phyloP scores from a whole-genome alignment of 192 early-diverging fungal genomes.

The Oehlia diaphana region DNA sequence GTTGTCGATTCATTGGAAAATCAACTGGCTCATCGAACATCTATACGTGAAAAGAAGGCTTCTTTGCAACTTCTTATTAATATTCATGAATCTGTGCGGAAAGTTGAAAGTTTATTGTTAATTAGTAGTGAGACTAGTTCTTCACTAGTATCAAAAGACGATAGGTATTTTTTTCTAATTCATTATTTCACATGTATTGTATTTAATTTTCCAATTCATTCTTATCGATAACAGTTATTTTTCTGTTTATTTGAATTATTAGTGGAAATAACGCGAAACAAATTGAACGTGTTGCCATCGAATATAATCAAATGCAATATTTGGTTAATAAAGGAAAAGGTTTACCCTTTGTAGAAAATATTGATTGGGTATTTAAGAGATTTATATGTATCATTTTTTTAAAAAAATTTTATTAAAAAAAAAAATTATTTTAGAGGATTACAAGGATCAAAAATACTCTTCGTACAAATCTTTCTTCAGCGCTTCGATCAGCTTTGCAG shows the following conservation, averaged over 20 bases:
- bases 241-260: not conserved
- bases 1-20: conserved; percentile 58
- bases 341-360: conserved; percentile 68
- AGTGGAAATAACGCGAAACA: conserved; percentile 63
- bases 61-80: conserved; percentile 68
- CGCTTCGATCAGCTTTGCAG: conserved; percentile 53
- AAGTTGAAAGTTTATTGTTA: conserved; percentile 69
- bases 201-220: not conserved
- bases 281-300: conserved; percentile 80
- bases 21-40: conserved; percentile 59
- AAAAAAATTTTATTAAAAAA: not conserved
- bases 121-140: conserved; percentile 44
- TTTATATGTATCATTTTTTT: not conserved
- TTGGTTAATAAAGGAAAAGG: conserved; percentile 62
- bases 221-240: conserved; percentile 2
- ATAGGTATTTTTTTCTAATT: conserved; percentile 22
- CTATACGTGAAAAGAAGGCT: conserved; percentile 72
- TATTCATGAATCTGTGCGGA: conserved; percentile 76
- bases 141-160: conserved; percentile 27
- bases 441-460: conserved; percentile 73
- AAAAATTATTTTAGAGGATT: conserved; percentile 50
- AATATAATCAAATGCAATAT: conserved; percentile 84
- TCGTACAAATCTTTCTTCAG: conserved; percentile 55
- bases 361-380: conserved; percentile 64
- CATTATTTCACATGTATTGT: not conserved